Percentiles rank a stretch among this genome's conserved stretches.
These are phyloP conservation scores for Aureobasidium sp. DNA, from an alignment of 2,329 filamentous ascomycete species.

Conservation along the genomic window DNA sequence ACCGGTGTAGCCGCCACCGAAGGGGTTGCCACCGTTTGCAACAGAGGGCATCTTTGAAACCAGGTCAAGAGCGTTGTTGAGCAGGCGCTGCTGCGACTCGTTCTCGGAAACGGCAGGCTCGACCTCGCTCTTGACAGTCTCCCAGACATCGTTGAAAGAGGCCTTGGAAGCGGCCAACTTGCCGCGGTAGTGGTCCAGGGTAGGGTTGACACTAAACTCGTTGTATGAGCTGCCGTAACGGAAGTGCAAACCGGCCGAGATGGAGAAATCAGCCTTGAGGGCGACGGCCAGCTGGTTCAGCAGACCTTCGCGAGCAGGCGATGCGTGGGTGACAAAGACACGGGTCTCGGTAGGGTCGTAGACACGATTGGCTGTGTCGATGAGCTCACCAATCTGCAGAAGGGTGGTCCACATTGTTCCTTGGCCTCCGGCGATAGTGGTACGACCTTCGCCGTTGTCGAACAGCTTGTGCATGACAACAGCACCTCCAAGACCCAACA, in stretches of 20 bases:
- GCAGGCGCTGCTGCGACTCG: slow-evolving; percentile 82
- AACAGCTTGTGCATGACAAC: slow-evolving; percentile 99
- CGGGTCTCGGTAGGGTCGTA: slow-evolving; percentile 98
- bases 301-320: slow-evolving; percentile 89
- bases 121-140: slow-evolving; percentile 93
- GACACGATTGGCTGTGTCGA: slow-evolving; percentile 95
- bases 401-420: slow-evolving; percentile 99
- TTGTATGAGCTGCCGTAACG: slow-evolving; percentile 99
- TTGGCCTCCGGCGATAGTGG: slow-evolving; percentile 94
- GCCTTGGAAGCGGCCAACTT: slow-evolving; percentile 97
- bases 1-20: slow-evolving; percentile 73
- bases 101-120: slow-evolving; percentile 91
- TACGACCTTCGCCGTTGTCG: slow-evolving; percentile 94
- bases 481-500: slow-evolving; percentile 86
- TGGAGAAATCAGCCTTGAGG: slow-evolving; percentile 94
- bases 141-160: slow-evolving; percentile 98
- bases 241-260: slow-evolving; percentile 96
- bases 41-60: slow-evolving; percentile 98
- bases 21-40: slow-evolving; percentile 92
- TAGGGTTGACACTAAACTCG: slow-evolving; percentile 98
- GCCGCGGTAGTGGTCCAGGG: slow-evolving; percentile 93
- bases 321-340: slow-evolving; percentile 93
- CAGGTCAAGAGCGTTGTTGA: slow-evolving; percentile 83
- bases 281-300: slow-evolving; percentile 96
- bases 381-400: slow-evolving; percentile 93